Percentiles rank a stretch among this genome's conserved stretches.
Conservation (phyloP, 2,329 filamentous ascomycete genomes). For the Penicillium frequentans region DNA sequence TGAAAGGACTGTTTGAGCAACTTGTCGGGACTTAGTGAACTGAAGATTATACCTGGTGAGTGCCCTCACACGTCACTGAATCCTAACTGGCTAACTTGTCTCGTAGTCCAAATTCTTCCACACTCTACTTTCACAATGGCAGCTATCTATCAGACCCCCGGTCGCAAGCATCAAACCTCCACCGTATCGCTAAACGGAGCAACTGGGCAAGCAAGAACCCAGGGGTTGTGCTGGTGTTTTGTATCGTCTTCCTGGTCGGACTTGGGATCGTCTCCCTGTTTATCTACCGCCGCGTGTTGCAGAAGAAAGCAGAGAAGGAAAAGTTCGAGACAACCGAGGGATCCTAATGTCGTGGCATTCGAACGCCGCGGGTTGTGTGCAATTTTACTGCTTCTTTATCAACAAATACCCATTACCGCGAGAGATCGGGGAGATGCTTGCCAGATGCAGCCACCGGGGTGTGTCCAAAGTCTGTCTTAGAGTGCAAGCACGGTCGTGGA, state of each 20-base stretch:
- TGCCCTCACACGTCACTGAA: neutral
- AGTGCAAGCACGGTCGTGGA: neutral
- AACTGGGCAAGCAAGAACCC: slow-evolving; percentile 60
- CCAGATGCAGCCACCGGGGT: neutral
- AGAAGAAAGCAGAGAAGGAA: slow-evolving; percentile 28
- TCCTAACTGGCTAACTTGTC: neutral
- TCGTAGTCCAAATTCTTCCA: neutral
- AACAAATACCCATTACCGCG: neutral
- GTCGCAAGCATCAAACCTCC: slow-evolving; percentile 4
- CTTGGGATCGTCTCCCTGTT: slow-evolving; percentile 53
- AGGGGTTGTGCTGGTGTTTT: slow-evolving; percentile 64
- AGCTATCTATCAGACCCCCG: slow-evolving; percentile 27
- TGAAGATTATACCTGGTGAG: neutral
- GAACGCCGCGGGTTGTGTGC: neutral
- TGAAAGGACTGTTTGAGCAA: neutral
- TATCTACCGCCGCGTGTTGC: slow-evolving; percentile 47
- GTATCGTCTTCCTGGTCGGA: slow-evolving; percentile 58
- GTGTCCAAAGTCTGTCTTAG: neutral
- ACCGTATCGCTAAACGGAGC: slow-evolving; percentile 38
- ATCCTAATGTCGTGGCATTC: neutral
- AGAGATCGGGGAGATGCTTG: neutral
- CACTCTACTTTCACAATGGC: slow-evolving; percentile 19
- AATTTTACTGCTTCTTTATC: neutral
- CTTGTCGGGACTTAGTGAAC: neutral
- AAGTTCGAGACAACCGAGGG: slow-evolving; percentile 10